Conservation (phyloP, 306 rosid species). For the Cicer yamashitae region DNA sequence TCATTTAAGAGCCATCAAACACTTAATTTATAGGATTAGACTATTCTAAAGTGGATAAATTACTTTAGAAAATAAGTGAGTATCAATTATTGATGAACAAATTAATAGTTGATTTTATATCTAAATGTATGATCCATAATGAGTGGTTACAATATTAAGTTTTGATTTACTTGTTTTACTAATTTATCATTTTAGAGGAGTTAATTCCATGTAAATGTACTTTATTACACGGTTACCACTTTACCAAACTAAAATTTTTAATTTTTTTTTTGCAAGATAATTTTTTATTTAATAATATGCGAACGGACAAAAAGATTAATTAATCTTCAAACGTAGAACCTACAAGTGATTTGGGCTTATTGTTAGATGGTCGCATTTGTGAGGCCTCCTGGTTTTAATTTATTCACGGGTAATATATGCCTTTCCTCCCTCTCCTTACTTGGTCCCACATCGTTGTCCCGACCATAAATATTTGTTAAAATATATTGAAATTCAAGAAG, state of each 20-base stretch:
- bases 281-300: neutral
- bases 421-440: neutral
- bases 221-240: neutral
- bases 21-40: too few species aligned
- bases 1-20: neutral
- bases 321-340: neutral
- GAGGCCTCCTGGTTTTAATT: neutral
- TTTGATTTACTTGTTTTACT: too few species aligned
- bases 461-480: neutral
- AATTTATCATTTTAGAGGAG: too few species aligned
- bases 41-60: too few species aligned
- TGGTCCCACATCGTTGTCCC: constrained; percentile 2
- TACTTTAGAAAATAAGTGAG: too few species aligned
- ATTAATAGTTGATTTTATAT: too few species aligned
- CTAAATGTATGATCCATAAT: too few species aligned
- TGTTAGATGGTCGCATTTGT: neutral
- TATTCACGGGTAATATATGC: neutral
- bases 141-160: too few species aligned
- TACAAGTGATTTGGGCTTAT: neutral
- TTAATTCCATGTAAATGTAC: too few species aligned
- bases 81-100: too few species aligned
- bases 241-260: neutral
- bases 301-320: neutral
- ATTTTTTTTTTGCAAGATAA: neutral
- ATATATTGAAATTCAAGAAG: neutral